Conservation (phyloP, 768 basidiomycete species). For the Mycena polygramma region DNA sequence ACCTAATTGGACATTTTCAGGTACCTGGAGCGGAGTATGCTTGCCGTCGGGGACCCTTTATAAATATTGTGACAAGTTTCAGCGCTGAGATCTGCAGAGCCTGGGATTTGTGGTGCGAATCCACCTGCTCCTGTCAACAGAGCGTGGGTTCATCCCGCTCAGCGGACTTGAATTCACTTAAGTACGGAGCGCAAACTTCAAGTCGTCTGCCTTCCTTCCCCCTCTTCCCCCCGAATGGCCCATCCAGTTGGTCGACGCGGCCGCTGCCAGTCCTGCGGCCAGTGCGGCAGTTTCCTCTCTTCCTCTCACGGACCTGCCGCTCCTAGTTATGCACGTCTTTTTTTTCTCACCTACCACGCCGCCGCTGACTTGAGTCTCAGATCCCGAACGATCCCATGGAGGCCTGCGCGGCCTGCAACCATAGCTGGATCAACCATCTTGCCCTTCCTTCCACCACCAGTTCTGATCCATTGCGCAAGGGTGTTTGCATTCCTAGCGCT, state of each 20-base stretch:
- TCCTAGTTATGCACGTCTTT: background rate
- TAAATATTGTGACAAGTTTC: too few relatives aligned
- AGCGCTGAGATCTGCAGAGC: too few relatives aligned
- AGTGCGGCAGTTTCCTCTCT: slow-evolving; percentile 1
- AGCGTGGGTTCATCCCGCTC: background rate
- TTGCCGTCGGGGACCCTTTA: too few relatives aligned
- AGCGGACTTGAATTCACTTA: background rate
- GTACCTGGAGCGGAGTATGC: too few relatives aligned
- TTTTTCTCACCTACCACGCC: background rate
- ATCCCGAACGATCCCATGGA: background rate
- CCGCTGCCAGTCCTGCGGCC: background rate
- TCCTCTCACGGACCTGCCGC: background rate
- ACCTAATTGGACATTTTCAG: too few relatives aligned
- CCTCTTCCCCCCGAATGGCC: background rate
- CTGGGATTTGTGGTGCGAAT: too few relatives aligned
- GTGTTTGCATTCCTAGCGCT: background rate
- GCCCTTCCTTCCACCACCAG: background rate
- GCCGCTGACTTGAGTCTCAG: background rate
- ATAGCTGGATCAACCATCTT: slow-evolving; percentile 4
- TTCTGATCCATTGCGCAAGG: background rate
- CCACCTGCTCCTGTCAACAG: background rate
- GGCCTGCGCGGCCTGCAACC: slow-evolving; percentile 1
- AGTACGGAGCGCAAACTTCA: background rate
- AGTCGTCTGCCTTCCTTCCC: background rate
- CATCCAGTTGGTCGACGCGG: background rate